phyloP scores from a whole-genome alignment of 2,329 filamentous ascomycete genomes.

The Alternaria dauci region DNA sequence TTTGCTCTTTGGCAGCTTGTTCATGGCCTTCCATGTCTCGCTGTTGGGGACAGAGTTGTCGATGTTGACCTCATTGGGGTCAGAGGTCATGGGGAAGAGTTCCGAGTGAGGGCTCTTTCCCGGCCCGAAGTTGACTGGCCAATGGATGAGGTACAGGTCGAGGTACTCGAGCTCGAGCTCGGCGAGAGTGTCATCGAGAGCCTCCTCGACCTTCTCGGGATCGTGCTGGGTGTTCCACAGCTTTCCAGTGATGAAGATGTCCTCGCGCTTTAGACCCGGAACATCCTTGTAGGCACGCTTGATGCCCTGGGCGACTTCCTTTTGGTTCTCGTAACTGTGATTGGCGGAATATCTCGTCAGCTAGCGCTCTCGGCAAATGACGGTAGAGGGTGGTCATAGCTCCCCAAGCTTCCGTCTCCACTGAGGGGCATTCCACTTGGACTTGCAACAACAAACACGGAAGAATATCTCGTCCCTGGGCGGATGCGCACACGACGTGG shows the following conservation, averaged over 20 bases:
- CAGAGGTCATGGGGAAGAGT: conserved; percentile 52
- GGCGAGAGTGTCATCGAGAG: conserved; percentile 75
- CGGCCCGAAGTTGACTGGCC: conserved; percentile 78
- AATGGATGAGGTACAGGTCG: conserved; percentile 88
- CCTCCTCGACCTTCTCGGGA: conserved; percentile 69
- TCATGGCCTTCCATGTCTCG: conserved; percentile 52
- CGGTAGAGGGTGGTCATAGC: conserved; percentile 25
- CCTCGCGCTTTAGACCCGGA: conserved; percentile 40
- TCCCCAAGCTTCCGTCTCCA: conserved; percentile 22
- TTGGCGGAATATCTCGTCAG: conserved; percentile 39
- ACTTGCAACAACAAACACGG: conserved; percentile 11
- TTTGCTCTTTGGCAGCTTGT: conserved; percentile 50
- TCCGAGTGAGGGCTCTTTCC: conserved; percentile 53
- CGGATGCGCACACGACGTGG: background rate
- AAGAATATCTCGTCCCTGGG: background rate
- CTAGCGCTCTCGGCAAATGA: conserved; percentile 9
- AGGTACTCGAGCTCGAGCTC: conserved; percentile 89
- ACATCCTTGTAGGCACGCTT: conserved; percentile 41
- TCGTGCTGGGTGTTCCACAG: conserved; percentile 93
- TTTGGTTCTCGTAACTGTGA: conserved; percentile 44
- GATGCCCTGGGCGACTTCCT: conserved; percentile 42
- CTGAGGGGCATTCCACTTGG: conserved; percentile 26
- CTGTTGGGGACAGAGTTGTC: conserved; percentile 40
- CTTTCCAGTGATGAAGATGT: conserved; percentile 72
- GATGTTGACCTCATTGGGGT: conserved; percentile 61